Conservation (phyloP, 2,329 filamentous ascomycete genomes). For the Dactylonectria estremocensis region DNA sequence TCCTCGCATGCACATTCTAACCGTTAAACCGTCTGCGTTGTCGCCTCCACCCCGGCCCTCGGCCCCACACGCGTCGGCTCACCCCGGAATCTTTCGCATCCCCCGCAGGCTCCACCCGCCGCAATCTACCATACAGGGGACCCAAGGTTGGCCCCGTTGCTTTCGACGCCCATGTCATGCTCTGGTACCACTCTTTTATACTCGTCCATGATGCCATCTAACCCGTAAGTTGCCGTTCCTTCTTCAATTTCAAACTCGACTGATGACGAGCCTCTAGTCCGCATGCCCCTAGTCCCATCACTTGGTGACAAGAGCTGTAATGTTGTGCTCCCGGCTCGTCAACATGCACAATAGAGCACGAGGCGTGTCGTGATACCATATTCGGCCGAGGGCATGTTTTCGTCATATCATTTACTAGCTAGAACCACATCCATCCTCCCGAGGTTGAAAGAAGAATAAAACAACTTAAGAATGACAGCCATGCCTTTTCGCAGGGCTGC, state of each 20-base stretch:
- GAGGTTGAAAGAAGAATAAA: constrained; percentile 7
- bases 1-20: neutral
- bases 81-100: constrained; percentile 18
- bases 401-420: constrained; percentile 21
- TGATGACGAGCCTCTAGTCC: neutral
- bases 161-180: neutral
- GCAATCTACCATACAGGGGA: constrained; percentile 8
- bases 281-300: neutral
- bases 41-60: neutral
- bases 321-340: too few species aligned
- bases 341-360: too few species aligned
- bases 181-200: neutral
- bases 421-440: constrained; percentile 21
- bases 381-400: neutral
- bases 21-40: neutral
- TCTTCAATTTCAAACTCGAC: neutral
- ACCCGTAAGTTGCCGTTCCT: neutral
- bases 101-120: constrained; percentile 23
- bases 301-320: too few species aligned
- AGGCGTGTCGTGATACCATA: too few species aligned
- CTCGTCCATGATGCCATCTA: constrained; percentile 2
- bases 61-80: constrained; percentile 5
- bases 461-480: constrained; percentile 22
- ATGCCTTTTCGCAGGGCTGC: constrained; percentile 12
- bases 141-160: constrained; percentile 15